Percentiles rank a stretch among this genome's conserved stretches.
Evolutionary conservation across 805 yeast species (phyloP).

Genomic region (Saturnispora ahearnii): DNA sequence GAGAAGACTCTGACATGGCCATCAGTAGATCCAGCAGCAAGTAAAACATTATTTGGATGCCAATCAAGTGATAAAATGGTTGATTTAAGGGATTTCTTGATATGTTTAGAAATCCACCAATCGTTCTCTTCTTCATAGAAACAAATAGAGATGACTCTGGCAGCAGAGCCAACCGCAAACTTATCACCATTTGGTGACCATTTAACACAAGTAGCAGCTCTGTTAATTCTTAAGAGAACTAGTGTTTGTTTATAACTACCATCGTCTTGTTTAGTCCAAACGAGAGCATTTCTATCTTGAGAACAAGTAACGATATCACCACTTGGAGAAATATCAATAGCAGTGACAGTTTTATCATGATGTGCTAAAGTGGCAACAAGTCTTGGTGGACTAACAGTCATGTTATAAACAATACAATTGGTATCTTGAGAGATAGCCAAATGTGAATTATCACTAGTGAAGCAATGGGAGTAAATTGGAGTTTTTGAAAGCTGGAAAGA

Average conservation of each 20-base stretch:
- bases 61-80: constrained; percentile 77
- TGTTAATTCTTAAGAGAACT: constrained; percentile 82
- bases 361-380: constrained; percentile 61
- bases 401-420: constrained; percentile 63
- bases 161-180: constrained; percentile 96
- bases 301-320: constrained; percentile 95
- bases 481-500: constrained; percentile 66
- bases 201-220: constrained; percentile 89
- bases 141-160: constrained; percentile 89
- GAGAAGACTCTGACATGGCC: constrained; percentile 88
- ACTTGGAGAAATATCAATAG: constrained; percentile 81
- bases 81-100: constrained; percentile 88
- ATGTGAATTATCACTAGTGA: constrained; percentile 51
- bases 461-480: constrained; percentile 89
- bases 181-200: constrained; percentile 96
- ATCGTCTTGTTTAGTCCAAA: constrained; percentile 73
- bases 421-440: constrained; percentile 80
- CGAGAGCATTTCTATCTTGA: constrained; percentile 95
- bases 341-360: constrained; percentile 91
- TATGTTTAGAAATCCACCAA: constrained; percentile 99
- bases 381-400: constrained; percentile 41
- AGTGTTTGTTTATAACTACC: constrained; percentile 72
- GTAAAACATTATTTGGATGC: constrained; percentile 87
- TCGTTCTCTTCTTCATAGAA: constrained; percentile 93
- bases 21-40: constrained; percentile 89